phyloP scores from a whole-genome alignment of 2,329 filamentous ascomycete genomes.

The Simplicillium aogashimaense region DNA sequence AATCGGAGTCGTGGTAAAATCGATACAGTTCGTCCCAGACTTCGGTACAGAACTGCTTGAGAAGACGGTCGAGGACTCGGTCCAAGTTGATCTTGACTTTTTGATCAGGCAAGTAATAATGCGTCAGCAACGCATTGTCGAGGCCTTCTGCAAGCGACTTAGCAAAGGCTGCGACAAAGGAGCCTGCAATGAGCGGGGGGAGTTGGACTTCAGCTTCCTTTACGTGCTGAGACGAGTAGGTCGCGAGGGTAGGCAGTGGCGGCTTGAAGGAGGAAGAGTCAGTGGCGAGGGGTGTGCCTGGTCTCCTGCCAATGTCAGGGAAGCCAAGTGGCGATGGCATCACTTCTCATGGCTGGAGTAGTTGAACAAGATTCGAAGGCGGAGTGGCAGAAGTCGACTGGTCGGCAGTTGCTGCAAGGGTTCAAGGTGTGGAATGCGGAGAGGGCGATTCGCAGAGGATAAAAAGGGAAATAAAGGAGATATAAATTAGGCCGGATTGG shows the following conservation, averaged over 20 bases:
- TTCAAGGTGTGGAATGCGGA: too few species aligned
- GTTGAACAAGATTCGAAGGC: background rate
- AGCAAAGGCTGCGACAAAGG: slow-evolving; percentile 23
- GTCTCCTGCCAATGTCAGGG: slow-evolving; percentile 14
- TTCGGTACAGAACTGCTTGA: slow-evolving; percentile 19
- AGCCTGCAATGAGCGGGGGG: slow-evolving; percentile 24
- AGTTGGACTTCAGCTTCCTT: slow-evolving; percentile 21
- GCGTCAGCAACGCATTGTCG: slow-evolving; percentile 23
- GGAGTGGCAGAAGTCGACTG: background rate
- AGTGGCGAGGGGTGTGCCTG: slow-evolving; percentile 7
- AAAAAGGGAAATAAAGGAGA: too few species aligned
- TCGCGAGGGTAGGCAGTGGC: slow-evolving; percentile 20
- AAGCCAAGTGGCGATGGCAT: slow-evolving; percentile 17
- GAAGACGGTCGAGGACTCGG: slow-evolving; percentile 22
- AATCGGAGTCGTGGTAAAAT: slow-evolving; percentile 19
- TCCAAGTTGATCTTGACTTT: slow-evolving; percentile 23
- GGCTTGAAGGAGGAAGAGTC: slow-evolving; percentile 16
- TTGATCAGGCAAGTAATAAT: slow-evolving; percentile 24
- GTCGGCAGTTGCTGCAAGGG: background rate
- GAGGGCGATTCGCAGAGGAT: too few species aligned
- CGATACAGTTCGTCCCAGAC: slow-evolving; percentile 26
- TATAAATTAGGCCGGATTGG: too few species aligned
- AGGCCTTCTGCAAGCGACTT: slow-evolving; percentile 21
- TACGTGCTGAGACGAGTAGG: slow-evolving; percentile 16
- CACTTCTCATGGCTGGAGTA: slow-evolving; percentile 15